phyloP scores from a whole-genome alignment of 2,329 filamentous ascomycete species.

The Monilinia aucupariae region DNA sequence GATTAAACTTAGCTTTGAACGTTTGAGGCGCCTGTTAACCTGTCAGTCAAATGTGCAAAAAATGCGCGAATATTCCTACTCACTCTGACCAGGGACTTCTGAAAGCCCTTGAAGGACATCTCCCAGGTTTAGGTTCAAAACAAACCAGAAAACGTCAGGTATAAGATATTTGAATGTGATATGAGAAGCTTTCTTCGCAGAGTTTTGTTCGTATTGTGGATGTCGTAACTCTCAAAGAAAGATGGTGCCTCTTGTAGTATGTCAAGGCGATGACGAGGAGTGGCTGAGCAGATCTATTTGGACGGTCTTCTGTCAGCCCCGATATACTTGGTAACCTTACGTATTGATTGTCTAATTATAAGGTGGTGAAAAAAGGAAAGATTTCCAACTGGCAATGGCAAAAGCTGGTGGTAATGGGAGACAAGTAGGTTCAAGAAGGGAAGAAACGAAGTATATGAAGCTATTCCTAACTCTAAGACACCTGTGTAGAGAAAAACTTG shows the following conservation, averaged over 20 bases:
- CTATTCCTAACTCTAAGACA: background rate
- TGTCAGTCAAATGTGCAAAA: slow-evolving; percentile 22
- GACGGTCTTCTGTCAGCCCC: slow-evolving; percentile 8
- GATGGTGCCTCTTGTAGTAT: slow-evolving; percentile 7
- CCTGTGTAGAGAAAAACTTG: background rate
- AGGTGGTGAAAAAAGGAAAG: background rate
- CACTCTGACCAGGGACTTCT: slow-evolving; percentile 83
- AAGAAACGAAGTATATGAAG: background rate
- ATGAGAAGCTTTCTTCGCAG: background rate
- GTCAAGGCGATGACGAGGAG: slow-evolving; percentile 30
- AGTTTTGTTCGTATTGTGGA: background rate
- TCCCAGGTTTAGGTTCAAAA: slow-evolving; percentile 16
- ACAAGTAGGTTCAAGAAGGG: background rate
- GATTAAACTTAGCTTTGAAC: slow-evolving; percentile 87
- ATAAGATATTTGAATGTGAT: background rate
- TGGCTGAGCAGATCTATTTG: slow-evolving; percentile 26
- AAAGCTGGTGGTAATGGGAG: background rate
- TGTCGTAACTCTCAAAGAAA: background rate
- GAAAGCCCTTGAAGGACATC: slow-evolving; percentile 97
- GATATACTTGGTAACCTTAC: slow-evolving; percentile 13
- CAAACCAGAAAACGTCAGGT: background rate
- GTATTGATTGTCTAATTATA: background rate
- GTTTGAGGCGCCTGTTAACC: slow-evolving; percentile 70
- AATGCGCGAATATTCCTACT: slow-evolving; percentile 36
- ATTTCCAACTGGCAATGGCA: background rate